A percentile compares a stretch with the other conserved stretches of the same genome.
These are phyloP conservation scores for Kickxella alabastrina DNA, from an alignment of 192 early-diverging fungal species.

Conservation along the genomic window DNA sequence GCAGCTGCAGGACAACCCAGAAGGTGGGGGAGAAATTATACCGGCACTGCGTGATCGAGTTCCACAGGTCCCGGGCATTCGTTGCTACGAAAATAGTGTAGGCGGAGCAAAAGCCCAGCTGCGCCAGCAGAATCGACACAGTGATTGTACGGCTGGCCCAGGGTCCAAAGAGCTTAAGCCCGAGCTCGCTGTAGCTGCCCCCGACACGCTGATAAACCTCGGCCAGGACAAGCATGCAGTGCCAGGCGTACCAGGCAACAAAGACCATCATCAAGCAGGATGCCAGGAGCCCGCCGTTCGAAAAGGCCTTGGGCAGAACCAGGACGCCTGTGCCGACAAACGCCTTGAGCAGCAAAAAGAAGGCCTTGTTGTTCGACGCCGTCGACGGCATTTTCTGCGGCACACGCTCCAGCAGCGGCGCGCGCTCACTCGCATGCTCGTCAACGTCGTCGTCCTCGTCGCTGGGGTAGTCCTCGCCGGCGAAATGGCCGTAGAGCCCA, in stretches of 20 bases:
- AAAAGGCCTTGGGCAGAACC: slow-evolving; percentile 71
- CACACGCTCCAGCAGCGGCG: slow-evolving; percentile 6
- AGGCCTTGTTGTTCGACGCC: slow-evolving; percentile 65
- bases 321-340: slow-evolving; percentile 80
- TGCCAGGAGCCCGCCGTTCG: slow-evolving; percentile 68
- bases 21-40: slow-evolving; percentile 60
- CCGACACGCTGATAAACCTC: slow-evolving; percentile 58
- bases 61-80: slow-evolving; percentile 66
- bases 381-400: slow-evolving; percentile 37
- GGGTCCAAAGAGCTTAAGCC: slow-evolving; percentile 55
- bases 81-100: slow-evolving; percentile 88
- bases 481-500: slow-evolving; percentile 88
- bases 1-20: slow-evolving; percentile 73
- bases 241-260: slow-evolving; percentile 60
- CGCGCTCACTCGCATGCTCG: slow-evolving; percentile 2
- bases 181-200: slow-evolving; percentile 66
- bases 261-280: slow-evolving; percentile 50
- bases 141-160: slow-evolving; percentile 58
- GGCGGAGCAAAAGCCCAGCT: slow-evolving; percentile 84
- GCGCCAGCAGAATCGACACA: slow-evolving; percentile 63
- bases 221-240: slow-evolving; percentile 63
- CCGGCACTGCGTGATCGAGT: slow-evolving; percentile 65
- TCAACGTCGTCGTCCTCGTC: slow-evolving; percentile 63
- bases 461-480: slow-evolving; percentile 85
- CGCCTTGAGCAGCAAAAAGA: slow-evolving; percentile 74